Conservation (phyloP, 805 yeast species). For the Metschnikowia chrysomelidarum region DNA sequence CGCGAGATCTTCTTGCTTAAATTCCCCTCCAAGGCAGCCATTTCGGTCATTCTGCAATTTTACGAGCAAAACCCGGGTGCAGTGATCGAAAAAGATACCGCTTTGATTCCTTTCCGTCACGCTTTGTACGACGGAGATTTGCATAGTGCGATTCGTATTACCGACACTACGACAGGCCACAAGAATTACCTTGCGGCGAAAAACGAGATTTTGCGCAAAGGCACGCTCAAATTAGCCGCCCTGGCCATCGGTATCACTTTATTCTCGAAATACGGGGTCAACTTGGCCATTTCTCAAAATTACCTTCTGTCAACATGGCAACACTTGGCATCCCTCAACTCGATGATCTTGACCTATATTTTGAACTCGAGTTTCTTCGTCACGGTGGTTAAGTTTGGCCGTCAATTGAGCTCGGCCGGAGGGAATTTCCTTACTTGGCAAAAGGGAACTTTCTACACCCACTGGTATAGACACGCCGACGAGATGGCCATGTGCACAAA, state of each 20-base stretch:
- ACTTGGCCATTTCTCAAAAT: slow-evolving; percentile 37
- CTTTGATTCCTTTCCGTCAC: slow-evolving; percentile 63
- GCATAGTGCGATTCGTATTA: slow-evolving; percentile 51
- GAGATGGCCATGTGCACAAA: slow-evolving; percentile 66
- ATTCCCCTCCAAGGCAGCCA: slow-evolving; percentile 30
- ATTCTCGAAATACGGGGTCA: slow-evolving; percentile 42
- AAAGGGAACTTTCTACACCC: slow-evolving; percentile 59
- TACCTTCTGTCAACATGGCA: slow-evolving; percentile 38
- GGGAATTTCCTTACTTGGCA: slow-evolving; percentile 61
- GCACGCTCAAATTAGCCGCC: slow-evolving; percentile 30
- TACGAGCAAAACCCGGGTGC: slow-evolving; percentile 25
- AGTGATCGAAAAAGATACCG: slow-evolving; percentile 35
- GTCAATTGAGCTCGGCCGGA: slow-evolving; percentile 42
- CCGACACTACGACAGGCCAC: slow-evolving; percentile 62
- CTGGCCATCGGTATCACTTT: slow-evolving; percentile 34
- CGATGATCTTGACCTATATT: slow-evolving; percentile 40
- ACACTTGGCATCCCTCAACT: slow-evolving; percentile 45
- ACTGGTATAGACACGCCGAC: slow-evolving; percentile 65
- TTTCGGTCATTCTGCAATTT: slow-evolving; percentile 27
- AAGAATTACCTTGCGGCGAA: slow-evolving; percentile 43
- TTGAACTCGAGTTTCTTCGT: slow-evolving; percentile 41
- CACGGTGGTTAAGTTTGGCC: slow-evolving; percentile 40
- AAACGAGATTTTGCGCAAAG: slow-evolving; percentile 29
- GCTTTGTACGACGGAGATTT: slow-evolving; percentile 59
- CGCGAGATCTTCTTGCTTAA: slow-evolving; percentile 30